Base-by-base conservation (phyloP, 2,329 filamentous ascomycete species). In the Ophiostoma sp. region DNA sequence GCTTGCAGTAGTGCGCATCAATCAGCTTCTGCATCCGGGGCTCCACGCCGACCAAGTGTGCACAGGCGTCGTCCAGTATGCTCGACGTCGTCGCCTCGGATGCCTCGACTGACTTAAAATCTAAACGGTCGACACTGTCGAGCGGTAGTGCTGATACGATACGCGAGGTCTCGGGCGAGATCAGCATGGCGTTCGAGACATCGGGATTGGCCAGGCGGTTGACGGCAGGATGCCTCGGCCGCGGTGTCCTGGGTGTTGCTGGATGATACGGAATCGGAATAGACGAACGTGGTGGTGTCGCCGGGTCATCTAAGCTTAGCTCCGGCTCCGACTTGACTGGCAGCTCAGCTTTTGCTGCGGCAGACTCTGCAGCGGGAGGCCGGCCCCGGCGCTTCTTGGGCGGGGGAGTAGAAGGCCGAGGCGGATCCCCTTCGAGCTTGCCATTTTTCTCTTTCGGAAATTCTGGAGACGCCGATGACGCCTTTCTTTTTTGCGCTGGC, bases 41-140 rank as follows among this genome's bases (percentile, higher is more conserved):
- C 75, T 97, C 94, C 5, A 91, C 85, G 20, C 82, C 83, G 74
- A 94, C 84, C 7, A 98, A 82, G 79, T 96, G 90, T 10, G 86
- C 86, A 73, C 89, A 87, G 3, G 93, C 94, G 76, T 93, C 85
- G 60, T 91, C 84, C 2, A 98, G 84, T 20, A 97, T 80, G 68
- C 86, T 91, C 23, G 85, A 86, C 5, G 89, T 91, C n/a, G 90
- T 91, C 1, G 85, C 84, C 20, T 5, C 57, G 23, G 39, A 15
- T 31, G 31, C 33, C n/a, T 69, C 74, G 73, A 71, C 76, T 75
- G 35, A 15, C 8, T 79, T 85, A 73, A 79, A 86, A 75, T 76
- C 80, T 48, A 73, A 80, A 23, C 41, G 17, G 41, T 44, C 41
- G 13, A 44, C 41, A 44, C 35, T 27, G 15, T 23, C n/a, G 23